phyloP scores from a whole-genome alignment of 208 protist species.

The Acanthamoeba culbertsoni region DNA sequence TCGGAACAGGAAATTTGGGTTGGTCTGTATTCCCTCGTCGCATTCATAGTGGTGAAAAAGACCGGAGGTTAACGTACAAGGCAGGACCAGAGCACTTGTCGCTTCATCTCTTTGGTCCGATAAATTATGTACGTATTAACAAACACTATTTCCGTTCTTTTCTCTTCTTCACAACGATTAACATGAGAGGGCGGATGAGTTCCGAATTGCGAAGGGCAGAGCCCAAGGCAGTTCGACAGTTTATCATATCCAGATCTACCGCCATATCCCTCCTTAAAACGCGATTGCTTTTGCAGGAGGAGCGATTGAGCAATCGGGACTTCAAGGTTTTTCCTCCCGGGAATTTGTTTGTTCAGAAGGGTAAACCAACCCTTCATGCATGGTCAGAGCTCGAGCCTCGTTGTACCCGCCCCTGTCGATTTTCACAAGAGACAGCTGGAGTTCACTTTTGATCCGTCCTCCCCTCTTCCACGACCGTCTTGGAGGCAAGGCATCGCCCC shows the following conservation, averaged over 20 bases:
- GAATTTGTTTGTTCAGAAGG: not conserved
- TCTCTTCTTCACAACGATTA: too few species aligned
- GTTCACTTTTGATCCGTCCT: not conserved
- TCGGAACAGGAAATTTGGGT: too few species aligned
- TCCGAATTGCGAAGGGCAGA: too few species aligned
- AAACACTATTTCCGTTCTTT: too few species aligned
- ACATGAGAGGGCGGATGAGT: too few species aligned
- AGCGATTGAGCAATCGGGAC: not conserved
- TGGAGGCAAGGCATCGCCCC: not conserved
- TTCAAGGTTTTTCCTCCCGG: not conserved
- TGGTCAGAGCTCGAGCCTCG: not conserved
- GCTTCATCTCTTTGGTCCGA: too few species aligned
- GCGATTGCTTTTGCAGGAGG: not conserved
- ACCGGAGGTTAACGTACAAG: too few species aligned
- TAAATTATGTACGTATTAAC: too few species aligned
- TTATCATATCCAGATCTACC: not conserved
- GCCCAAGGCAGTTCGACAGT: not conserved
- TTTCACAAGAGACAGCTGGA: not conserved
- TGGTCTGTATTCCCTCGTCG: too few species aligned
- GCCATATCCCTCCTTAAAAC: not conserved
- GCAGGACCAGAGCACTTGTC: too few species aligned
- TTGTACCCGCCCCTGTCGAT: not conserved
- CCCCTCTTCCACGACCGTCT: not conserved
- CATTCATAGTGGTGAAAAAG: too few species aligned
- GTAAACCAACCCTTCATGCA: not conserved